Conservation (phyloP, 2,329 filamentous ascomycete species). For the Paecilomyces sp. region DNA sequence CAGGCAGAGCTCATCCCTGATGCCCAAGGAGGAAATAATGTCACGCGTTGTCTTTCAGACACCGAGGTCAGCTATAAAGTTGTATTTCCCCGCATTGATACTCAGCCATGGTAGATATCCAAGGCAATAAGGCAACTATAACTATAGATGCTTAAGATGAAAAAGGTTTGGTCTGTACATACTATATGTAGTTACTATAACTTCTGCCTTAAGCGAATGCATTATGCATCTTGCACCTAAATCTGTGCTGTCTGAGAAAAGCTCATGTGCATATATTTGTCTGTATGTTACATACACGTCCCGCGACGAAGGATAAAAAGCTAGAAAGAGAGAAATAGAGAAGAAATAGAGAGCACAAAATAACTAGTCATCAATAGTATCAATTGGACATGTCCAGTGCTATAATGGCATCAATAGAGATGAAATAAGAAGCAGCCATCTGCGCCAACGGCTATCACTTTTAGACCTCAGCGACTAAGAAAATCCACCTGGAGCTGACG, state of each 20-base stretch:
- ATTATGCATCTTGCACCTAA: background rate
- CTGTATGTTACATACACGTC: background rate
- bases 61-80: too few relatives aligned
- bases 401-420: background rate
- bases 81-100: too few relatives aligned
- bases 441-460: background rate
- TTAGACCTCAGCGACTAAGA: constrained; percentile 81
- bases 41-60: too few relatives aligned
- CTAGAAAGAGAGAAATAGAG: background rate
- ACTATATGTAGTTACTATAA: too few relatives aligned
- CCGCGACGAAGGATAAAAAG: background rate
- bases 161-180: too few relatives aligned
- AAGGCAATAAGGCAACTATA: too few relatives aligned
- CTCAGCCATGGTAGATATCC: too few relatives aligned
- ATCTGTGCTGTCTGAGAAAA: background rate
- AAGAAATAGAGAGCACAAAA: background rate
- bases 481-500: constrained; percentile 73
- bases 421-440: background rate
- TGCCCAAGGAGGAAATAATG: too few relatives aligned
- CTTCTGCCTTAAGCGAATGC: background rate
- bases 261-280: background rate
- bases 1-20: too few relatives aligned
- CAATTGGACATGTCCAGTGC: background rate
- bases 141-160: too few relatives aligned
- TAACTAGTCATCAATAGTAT: background rate